These are phyloP conservation scores for Penicillium janthinellum DNA, from an alignment of 2,329 filamentous ascomycete species.

Conservation along the genomic window DNA sequence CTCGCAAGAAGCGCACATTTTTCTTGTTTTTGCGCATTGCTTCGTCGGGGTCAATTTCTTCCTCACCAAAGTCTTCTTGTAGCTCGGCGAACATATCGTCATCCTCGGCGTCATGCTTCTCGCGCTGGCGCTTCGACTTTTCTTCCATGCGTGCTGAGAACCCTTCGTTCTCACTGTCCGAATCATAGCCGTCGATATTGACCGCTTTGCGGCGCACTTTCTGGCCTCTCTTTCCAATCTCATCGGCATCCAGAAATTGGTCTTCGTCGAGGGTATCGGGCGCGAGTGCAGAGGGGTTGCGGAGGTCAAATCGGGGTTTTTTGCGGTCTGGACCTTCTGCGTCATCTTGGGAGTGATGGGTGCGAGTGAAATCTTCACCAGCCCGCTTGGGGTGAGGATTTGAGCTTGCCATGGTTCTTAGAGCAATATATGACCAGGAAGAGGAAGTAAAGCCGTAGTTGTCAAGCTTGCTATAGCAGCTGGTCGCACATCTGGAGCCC, in stretches of 20 bases:
- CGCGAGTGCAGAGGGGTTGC: slow-evolving; percentile 90
- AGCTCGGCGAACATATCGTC: slow-evolving; percentile 81
- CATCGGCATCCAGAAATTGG: slow-evolving; percentile 82
- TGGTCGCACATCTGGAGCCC: slow-evolving; percentile 33
- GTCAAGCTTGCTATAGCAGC: slow-evolving; percentile 4
- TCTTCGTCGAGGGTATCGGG: slow-evolving; percentile 76
- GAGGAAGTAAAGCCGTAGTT: slow-evolving; percentile 5
- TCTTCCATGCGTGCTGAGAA: slow-evolving; percentile 74
- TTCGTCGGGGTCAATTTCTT: slow-evolving; percentile 55
- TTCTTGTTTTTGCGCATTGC: slow-evolving; percentile 63
- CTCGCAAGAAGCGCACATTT: slow-evolving; percentile 61
- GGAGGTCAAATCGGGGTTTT: slow-evolving; percentile 88
- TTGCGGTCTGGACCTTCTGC: slow-evolving; percentile 58
- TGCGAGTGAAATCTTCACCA: slow-evolving; percentile 77
- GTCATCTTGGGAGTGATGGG: slow-evolving; percentile 64
- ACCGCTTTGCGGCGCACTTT: slow-evolving; percentile 89
- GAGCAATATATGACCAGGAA: background rate
- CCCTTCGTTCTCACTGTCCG: slow-evolving; percentile 86
- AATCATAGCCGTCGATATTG: slow-evolving; percentile 96
- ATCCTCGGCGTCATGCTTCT: slow-evolving; percentile 44
- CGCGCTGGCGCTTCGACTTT: slow-evolving; percentile 47
- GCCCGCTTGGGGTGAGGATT: slow-evolving; percentile 79
- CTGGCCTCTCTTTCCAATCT: slow-evolving; percentile 74
- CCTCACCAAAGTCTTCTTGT: slow-evolving; percentile 60
- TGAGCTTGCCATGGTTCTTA: slow-evolving; percentile 56